Evolutionary conservation across 2,329 filamentous ascomycete species (phyloP), one percentile per base, ranked within the genome.

Genomic region (Calonectria henricotiae): DNA sequence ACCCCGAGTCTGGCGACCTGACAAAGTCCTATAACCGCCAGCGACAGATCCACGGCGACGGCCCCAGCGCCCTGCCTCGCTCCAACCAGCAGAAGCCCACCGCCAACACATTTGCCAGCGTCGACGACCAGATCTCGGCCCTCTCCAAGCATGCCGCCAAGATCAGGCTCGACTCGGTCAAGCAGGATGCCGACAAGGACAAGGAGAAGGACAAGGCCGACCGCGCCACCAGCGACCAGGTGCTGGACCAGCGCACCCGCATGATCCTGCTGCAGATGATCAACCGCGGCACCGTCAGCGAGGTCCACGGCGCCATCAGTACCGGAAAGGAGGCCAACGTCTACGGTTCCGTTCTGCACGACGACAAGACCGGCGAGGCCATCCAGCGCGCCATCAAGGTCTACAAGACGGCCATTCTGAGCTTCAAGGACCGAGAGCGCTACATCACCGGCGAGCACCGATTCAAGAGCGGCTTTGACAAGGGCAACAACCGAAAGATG

Each of bases 261-360:
- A 97, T 98, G 94, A 95, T 99, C 71, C 86, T 99, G 65, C 87
- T 98, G 74, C 94, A 98, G 84, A 94, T 99, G 89, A 96, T 98
- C 85, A 98, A 98, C 82, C 91, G 94, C 39, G 93, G 94, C 70
- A 87, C 96, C 72, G 91, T 99, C 61, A 94, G 92, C 68, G 95
- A 98, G 82, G 92, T 99, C 62, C 95, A 99, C 81, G 96, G 97
- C 55, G 96, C 96, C 80, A 89, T 99, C 76, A 98, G 94, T 71
- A 99, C 96, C 0, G 96, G 96, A 67, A 99, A 99, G 82, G 96
- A 99, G 83, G 96, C 96, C 70, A 99, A 99, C 81, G 96, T 99
- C 30, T 99, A 99, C 84, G 94, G 97, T 73, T 95, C 96, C 20
- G 88, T 97, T 12, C 89, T 91, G 3, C 85, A 90, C 61, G 86